Conservation (phyloP, 139 green algal species). For the Ettlia oleoabundans region DNA sequence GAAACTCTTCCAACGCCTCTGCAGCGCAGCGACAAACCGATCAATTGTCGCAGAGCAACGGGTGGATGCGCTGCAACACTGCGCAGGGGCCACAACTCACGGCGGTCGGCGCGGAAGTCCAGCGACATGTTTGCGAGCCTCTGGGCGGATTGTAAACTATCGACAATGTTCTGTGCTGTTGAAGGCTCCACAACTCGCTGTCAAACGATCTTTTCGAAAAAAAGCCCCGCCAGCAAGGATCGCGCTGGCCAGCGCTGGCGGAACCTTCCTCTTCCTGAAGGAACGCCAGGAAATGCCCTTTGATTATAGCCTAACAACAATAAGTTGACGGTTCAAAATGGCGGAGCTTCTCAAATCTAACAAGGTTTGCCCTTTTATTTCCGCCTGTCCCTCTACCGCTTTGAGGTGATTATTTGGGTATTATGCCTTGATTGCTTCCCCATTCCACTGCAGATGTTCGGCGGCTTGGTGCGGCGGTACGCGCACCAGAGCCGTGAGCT, state of each 20-base stretch:
- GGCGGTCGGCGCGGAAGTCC: conserved; percentile 13
- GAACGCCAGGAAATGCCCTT: too few species aligned
- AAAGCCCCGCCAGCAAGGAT: too few species aligned
- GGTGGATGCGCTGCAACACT: not conserved
- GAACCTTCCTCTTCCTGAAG: too few species aligned
- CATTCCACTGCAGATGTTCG: conserved; percentile 57
- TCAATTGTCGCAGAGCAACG: not conserved
- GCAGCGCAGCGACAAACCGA: not conserved
- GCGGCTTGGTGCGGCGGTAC: conserved; percentile 75
- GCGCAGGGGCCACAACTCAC: not conserved
- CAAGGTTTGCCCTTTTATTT: conserved; percentile 14
- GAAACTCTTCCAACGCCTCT: conserved; percentile 56
- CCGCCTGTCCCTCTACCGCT: not conserved
- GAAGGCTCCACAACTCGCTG: not conserved
- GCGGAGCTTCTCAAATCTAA: conserved; percentile 43
- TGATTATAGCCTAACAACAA: too few species aligned
- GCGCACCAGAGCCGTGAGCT: conserved; percentile 67
- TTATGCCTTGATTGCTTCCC: not conserved
- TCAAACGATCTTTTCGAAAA: not conserved
- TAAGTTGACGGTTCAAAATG: too few species aligned
- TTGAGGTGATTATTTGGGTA: not conserved
- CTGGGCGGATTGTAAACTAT: conserved; percentile 1
- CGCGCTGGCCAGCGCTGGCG: too few species aligned
- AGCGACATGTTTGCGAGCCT: conserved; percentile 7
- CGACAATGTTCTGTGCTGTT: not conserved